Evolutionary conservation across 495 filamentous ascomycete genomes (phyloP).

Genomic region (Aspergillus olivimuriae): DNA sequence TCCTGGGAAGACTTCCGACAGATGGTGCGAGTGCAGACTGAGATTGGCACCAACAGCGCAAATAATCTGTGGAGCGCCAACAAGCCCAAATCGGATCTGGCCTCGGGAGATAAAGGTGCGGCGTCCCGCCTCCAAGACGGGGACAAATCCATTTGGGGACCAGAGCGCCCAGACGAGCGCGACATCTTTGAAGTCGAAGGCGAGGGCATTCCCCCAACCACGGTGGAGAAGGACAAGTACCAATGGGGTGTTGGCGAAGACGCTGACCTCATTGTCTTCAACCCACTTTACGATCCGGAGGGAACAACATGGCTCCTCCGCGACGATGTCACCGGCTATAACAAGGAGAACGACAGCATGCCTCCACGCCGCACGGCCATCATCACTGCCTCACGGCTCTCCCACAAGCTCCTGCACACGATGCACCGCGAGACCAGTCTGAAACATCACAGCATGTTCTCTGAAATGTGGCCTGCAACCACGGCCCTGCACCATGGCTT

Average conservation of each 20-base stretch:
- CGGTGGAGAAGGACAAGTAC: slow-evolving; percentile 73
- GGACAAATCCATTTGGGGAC: slow-evolving; percentile 81
- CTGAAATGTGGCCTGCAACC: slow-evolving; percentile 92
- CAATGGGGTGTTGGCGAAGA: slow-evolving; percentile 88
- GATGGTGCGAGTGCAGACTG: slow-evolving; percentile 85
- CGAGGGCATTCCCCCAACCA: slow-evolving; percentile 63
- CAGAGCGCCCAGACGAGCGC: slow-evolving; percentile 56
- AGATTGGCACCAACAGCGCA: slow-evolving; percentile 67
- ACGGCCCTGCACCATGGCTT: slow-evolving; percentile 85
- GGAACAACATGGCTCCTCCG: slow-evolving; percentile 82
- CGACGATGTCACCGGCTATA: slow-evolving; percentile 88
- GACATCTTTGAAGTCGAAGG: slow-evolving; percentile 65
- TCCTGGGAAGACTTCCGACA: slow-evolving; percentile 89
- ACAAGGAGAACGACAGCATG: slow-evolving; percentile 48
- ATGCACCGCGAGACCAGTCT: slow-evolving; percentile 88
- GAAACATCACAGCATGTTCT: slow-evolving; percentile 82
- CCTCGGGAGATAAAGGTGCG: neutral
- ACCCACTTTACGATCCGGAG: slow-evolving; percentile 87
- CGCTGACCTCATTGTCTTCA: slow-evolving; percentile 89
- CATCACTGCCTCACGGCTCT: slow-evolving; percentile 78
- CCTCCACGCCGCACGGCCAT: slow-evolving; percentile 84
- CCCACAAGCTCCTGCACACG: slow-evolving; percentile 66
- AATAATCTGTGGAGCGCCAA: slow-evolving; percentile 63
- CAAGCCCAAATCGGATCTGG: slow-evolving; percentile 15
- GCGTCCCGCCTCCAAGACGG: slow-evolving; percentile 42